Conservation (phyloP, 2,329 filamentous ascomycete genomes). For the Penicillium digitatum region DNA sequence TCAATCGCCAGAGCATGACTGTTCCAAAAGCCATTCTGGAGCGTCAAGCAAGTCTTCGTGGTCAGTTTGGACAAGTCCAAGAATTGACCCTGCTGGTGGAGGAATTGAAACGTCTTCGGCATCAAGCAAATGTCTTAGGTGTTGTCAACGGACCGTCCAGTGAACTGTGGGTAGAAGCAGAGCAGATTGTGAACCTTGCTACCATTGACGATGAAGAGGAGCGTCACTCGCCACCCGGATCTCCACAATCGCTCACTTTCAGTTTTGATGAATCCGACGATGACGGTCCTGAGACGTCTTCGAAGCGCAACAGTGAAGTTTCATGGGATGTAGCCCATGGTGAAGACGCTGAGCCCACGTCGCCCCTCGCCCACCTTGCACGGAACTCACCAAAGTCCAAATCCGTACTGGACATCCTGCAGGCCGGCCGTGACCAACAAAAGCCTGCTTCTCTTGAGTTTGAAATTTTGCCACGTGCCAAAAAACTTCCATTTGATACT, state of each 20-base stretch:
- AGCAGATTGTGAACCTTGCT: conserved; percentile 63
- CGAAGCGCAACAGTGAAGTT: conserved; percentile 31
- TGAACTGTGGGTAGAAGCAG: conserved; percentile 60
- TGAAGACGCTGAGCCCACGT: conserved; percentile 21
- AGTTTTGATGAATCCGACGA: conserved; percentile 59
- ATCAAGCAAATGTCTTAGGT: conserved; percentile 52
- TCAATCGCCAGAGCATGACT: conserved; percentile 35
- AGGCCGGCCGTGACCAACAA: conserved; percentile 44
- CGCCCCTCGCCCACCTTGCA: conserved; percentile 44
- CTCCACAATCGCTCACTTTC: conserved; percentile 55
- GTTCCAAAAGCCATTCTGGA: conserved; percentile 62
- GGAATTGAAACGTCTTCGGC: conserved; percentile 59
- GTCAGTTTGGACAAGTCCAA: conserved; percentile 61
- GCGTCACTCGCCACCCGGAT: conserved; percentile 47
- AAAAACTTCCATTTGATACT: conserved; percentile 64
- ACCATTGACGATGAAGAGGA: conserved; percentile 61
- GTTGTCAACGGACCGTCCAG: conserved; percentile 53
- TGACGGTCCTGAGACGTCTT: conserved; percentile 37
- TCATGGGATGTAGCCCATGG: conserved; percentile 30
- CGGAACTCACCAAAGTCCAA: conserved; percentile 60
- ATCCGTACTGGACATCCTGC: conserved; percentile 59
- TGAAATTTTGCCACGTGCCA: conserved; percentile 27
- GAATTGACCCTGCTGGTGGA: conserved; percentile 63
- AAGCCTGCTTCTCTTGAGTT: conserved; percentile 26
- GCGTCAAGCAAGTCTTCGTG: conserved; percentile 61